A percentile compares a stretch with the other conserved stretches of the same genome.
These are phyloP conservation scores for Suhomyces canberraensis DNA, from an alignment of 805 yeast species.

Conservation along the genomic window DNA sequence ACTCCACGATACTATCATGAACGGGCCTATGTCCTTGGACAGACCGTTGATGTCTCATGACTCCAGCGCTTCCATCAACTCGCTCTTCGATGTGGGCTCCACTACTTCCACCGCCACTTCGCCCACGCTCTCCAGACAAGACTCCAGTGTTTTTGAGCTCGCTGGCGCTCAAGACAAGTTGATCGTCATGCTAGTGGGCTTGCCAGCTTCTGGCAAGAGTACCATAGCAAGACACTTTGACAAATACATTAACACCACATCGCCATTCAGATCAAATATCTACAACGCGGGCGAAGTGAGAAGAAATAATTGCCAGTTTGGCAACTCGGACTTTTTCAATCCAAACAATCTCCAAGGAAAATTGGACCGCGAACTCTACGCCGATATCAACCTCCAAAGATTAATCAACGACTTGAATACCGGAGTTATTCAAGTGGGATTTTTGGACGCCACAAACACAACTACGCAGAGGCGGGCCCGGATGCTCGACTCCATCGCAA, in stretches of 20 bases:
- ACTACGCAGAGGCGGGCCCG: conserved; percentile 31
- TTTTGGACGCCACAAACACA: conserved; percentile 44
- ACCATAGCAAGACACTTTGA: conserved; percentile 35
- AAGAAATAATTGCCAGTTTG: conserved; percentile 28
- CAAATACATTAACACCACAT: conserved; percentile 23
- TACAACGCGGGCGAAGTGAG: conserved; percentile 55
- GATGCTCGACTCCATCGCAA: conserved; percentile 25
- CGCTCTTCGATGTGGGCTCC: conserved; percentile 23
- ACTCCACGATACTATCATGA: neutral
- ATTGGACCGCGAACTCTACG: conserved; percentile 34
- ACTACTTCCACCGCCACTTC: conserved; percentile 8
- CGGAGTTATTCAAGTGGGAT: conserved; percentile 31
- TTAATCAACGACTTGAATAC: conserved; percentile 28
- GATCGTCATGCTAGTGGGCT: conserved; percentile 36
- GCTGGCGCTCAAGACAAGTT: conserved; percentile 11
- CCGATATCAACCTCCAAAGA: conserved; percentile 30
- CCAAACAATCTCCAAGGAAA: conserved; percentile 30
- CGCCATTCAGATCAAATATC: conserved; percentile 23
- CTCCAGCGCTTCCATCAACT: conserved; percentile 27
- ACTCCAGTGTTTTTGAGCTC: conserved; percentile 3
- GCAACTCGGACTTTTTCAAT: conserved; percentile 36
- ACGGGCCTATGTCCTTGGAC: neutral
- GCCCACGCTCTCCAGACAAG: conserved; percentile 14
- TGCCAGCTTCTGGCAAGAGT: conserved; percentile 43
- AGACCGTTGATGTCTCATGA: conserved; percentile 2